Evolutionary conservation across 176 grass and related monocot genomes (phyloP), one percentile per base, ranked within the genome.

Genomic region (Triticum turgidum): DNA sequence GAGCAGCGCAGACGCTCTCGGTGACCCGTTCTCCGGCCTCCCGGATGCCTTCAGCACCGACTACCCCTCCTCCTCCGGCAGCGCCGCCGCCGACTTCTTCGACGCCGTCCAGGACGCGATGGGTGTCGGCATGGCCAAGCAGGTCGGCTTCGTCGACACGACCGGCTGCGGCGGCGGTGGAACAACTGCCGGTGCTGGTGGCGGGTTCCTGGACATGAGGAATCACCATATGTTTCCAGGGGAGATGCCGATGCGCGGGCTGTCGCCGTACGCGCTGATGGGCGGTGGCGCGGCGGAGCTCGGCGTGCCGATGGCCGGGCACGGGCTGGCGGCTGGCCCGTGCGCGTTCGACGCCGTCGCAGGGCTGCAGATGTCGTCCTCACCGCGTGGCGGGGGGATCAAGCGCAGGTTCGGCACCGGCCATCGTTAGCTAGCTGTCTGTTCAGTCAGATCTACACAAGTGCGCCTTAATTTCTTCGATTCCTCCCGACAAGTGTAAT

Each of bases 361-460:
- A 4, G 89, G 87, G 71, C 77, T 88, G 81, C 92, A 91, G 83
- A 93, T 99, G 92, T 83, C 88, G n/a, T 86, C 92, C 11, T 86
- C 90, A 6, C 85, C 87, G 39, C 82, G 74, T 21, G 33, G 65
- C 37, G 65, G 80, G 12, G 92, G 94, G 67, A 90, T 94, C 89
- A 96, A 96, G 82, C 83, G 94, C 86, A 96, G 94, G 94, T 96
- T 81, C 9, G 89, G 10, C 69, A 94, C 78, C 9, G 89, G 18
- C 69, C 20, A 59, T 59, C 56, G 73, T 76, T 76, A 30, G 37
- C 54, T 64, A 66, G 62, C 21, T 77, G 18, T 62, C 49, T 9
- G 24, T 45, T 73, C 85, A 47, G 39, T 58, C 65, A 87, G 64
- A 86, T 91, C 80, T 94, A 81, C n/a, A n/a, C 29, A 80, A 62